Evolutionary conservation across 2,329 filamentous ascomycete species (phyloP).

Genomic region (Pseudogymnoascus sp.): DNA sequence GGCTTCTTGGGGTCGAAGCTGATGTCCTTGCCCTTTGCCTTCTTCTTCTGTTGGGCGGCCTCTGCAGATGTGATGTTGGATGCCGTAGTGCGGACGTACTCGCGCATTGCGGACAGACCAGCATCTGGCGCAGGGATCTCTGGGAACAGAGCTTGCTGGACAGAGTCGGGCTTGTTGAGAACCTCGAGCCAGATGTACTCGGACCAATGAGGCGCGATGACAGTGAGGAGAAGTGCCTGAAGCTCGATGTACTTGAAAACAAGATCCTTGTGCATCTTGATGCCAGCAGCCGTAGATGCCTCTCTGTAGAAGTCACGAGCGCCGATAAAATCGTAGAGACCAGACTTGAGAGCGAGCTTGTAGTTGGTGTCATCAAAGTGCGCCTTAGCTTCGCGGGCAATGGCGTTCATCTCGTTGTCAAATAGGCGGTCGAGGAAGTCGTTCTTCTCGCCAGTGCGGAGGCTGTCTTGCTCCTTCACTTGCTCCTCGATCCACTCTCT

Average conservation of each 20-base stretch:
- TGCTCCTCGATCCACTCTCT: constrained; percentile 91
- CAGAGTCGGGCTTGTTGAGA: constrained; percentile 63
- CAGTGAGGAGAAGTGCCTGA: constrained; percentile 72
- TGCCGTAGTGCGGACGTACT: constrained; percentile 66
- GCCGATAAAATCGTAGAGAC: constrained; percentile 82
- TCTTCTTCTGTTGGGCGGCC: constrained; percentile 73
- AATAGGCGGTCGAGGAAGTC: constrained; percentile 83
- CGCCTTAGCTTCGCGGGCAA: constrained; percentile 69
- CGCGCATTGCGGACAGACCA: constrained; percentile 65
- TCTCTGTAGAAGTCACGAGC: constrained; percentile 89
- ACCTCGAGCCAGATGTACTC: constrained; percentile 94
- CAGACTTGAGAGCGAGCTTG: constrained; percentile 78
- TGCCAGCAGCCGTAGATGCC: constrained; percentile 63
- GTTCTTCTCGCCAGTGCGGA: constrained; percentile 68
- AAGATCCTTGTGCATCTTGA: constrained; percentile 80
- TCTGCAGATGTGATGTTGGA: constrained; percentile 83
- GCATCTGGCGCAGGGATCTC: constrained; percentile 56
- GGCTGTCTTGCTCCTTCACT: constrained; percentile 57
- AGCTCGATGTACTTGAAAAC: constrained; percentile 75
- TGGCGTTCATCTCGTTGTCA: constrained; percentile 80
- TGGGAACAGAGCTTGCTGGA: constrained; percentile 75
- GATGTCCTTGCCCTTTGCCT: constrained; percentile 82
- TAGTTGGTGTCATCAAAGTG: constrained; percentile 76
- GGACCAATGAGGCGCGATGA: constrained; percentile 86
- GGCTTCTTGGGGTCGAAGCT: constrained; percentile 83